These are phyloP conservation scores for Apiospora koreana DNA, from an alignment of 2,329 filamentous ascomycete species.

Conservation along the genomic window DNA sequence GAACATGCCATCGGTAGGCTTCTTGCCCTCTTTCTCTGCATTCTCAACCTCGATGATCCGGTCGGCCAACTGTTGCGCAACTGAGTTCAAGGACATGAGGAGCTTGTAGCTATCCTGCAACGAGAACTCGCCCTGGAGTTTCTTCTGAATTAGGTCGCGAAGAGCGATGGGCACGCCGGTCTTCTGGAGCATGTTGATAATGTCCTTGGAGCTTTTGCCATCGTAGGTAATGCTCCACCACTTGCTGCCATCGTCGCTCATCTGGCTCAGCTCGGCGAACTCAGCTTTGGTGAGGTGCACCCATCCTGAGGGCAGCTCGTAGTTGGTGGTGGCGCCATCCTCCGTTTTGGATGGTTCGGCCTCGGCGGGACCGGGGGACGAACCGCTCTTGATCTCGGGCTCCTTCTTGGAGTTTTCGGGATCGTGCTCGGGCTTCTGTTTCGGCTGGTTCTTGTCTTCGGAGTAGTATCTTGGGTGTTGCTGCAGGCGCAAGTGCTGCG, in stretches of 20 bases:
- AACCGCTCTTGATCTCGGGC: slow-evolving; percentile 28
- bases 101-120: slow-evolving; percentile 20
- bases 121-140: slow-evolving; percentile 5
- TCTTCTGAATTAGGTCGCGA: slow-evolving; percentile 19
- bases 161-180: slow-evolving; percentile 23
- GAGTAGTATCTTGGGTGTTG: slow-evolving; percentile 27
- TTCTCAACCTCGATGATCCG: slow-evolving; percentile 10
- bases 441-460: slow-evolving; percentile 22
- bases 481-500: slow-evolving; percentile 13
- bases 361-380: slow-evolving; percentile 30
- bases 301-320: slow-evolving; percentile 30
- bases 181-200: slow-evolving; percentile 18
- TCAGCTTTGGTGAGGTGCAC: slow-evolving; percentile 27
- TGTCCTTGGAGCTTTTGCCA: slow-evolving; percentile 7
- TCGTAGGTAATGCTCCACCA: background rate
- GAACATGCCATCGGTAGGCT: background rate
- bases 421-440: slow-evolving; percentile 12
- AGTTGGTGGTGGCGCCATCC: slow-evolving; percentile 14
- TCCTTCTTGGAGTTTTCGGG: slow-evolving; percentile 17
- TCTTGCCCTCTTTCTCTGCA: background rate
- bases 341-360: slow-evolving; percentile 21
- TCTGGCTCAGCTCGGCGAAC: slow-evolving; percentile 9
- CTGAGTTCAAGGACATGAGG: slow-evolving; percentile 20
- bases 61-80: slow-evolving; percentile 19
- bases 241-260: background rate